Evolutionary conservation across 2,329 filamentous ascomycete genomes (phyloP), one percentile per base, ranked within the genome.

Genomic region (Aaosphaeria pasadenensis): DNA sequence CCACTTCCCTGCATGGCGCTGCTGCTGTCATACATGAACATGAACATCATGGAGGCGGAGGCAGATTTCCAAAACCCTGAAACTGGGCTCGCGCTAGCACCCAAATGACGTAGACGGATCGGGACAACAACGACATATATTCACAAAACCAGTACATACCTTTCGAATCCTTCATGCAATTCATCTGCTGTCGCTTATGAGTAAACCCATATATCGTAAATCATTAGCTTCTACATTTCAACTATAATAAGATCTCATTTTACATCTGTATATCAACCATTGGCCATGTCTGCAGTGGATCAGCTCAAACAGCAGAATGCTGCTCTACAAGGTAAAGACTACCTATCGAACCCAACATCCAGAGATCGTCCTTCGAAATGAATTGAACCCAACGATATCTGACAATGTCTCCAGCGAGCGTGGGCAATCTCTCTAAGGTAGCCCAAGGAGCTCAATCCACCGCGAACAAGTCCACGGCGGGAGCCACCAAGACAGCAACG

Each of bases 271-370:
- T 3, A 36, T 36, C 33, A 36, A 4, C 33, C 33, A 36, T 36
- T n/a, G 48, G 62, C 44, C 6, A 69, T 69, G 66, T 62, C 63
- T 13, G 57, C 59, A n/a, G 48, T 73, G 28, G 64, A 70, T 31
- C 60, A 71, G 7, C 55, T 74, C 42, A 74, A 74, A 60, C 63
- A 72, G 56, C 71, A 74, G 54, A 71, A 71, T 47, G 65, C 62
- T 50, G 67, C 65, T 17, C 63, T 74, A 33, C 65, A 74, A 62
- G 63, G 72, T 74, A 58, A 39, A 29, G 7, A 42, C 32, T 36
- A 29, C 30, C 17, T 24, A 24, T 24, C 17, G 17, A 24, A 24
- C 17, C 17, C 17, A 24, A 24, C 17, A 24, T 24, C 17, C 17
- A 24, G 17, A 24, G 17, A 24, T 24, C 17, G 3, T 24, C 17